Conservation (phyloP, 2,329 filamentous ascomycete species). For the Sarocladiaceae sp. region DNA sequence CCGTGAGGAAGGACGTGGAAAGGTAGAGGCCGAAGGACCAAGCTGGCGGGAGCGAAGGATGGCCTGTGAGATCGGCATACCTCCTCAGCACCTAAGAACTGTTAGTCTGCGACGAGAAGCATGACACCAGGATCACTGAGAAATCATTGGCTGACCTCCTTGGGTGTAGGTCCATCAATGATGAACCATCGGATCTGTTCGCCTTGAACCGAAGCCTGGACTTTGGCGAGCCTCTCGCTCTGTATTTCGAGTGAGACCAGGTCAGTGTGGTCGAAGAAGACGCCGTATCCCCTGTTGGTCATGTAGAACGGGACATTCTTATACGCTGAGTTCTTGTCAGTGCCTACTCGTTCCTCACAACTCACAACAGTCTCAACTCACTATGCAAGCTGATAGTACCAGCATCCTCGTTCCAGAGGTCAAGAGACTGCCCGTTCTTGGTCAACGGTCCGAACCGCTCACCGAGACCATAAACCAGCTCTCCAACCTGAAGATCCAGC, state of each 20-base stretch:
- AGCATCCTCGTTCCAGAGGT: constrained; percentile 58
- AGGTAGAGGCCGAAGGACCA: constrained; percentile 77
- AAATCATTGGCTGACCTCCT: constrained; percentile 51
- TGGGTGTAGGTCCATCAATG: constrained; percentile 64
- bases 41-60: constrained; percentile 56
- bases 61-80: constrained; percentile 63
- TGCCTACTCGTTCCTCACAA: neutral
- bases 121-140: neutral
- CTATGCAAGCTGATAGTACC: constrained; percentile 60
- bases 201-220: constrained; percentile 63
- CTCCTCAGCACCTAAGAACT: constrained; percentile 45
- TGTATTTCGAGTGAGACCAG: constrained; percentile 67
- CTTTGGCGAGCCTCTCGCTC: constrained; percentile 63
- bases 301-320: constrained; percentile 68
- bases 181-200: constrained; percentile 69
- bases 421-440: constrained; percentile 65
- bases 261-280: constrained; percentile 67
- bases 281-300: constrained; percentile 66
- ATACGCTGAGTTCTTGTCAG: constrained; percentile 41
- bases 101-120: neutral
- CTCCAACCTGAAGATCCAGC: constrained; percentile 49
- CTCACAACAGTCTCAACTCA: neutral
- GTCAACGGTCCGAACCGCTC: constrained; percentile 73
- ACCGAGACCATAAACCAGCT: constrained; percentile 67
- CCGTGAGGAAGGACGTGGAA: constrained; percentile 69